A percentile compares a stretch with the other conserved stretches of the same genome.
Evolutionary conservation across 2,329 filamentous ascomycete species (phyloP).

Genomic region (Lachnellula suecica): DNA sequence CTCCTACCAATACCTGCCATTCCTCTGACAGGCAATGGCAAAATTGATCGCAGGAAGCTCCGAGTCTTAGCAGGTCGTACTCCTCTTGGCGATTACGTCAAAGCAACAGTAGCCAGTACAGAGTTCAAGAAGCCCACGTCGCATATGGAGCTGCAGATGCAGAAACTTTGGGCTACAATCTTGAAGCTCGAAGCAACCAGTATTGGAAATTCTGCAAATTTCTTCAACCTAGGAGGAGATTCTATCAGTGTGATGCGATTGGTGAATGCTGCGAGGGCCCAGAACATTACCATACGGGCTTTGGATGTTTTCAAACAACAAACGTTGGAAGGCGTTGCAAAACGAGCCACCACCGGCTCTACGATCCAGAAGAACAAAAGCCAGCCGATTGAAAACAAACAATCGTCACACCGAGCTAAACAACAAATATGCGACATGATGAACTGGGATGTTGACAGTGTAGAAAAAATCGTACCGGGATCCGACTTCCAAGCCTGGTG

Average conservation of each 20-base stretch:
- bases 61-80: slow-evolving; percentile 7
- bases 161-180: slow-evolving; percentile 40
- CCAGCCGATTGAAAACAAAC: background rate
- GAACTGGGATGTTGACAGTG: background rate
- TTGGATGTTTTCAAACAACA: slow-evolving; percentile 13
- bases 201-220: slow-evolving; percentile 28
- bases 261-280: slow-evolving; percentile 30
- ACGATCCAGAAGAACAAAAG: background rate
- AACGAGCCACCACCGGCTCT: background rate
- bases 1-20: background rate
- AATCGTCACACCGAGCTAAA: no score
- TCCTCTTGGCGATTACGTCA: slow-evolving; percentile 33
- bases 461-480: slow-evolving; percentile 14
- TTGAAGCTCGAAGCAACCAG: slow-evolving; percentile 34
- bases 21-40: background rate
- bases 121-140: background rate
- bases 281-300: slow-evolving; percentile 9
- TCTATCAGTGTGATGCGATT: slow-evolving; percentile 44
- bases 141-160: slow-evolving; percentile 24
- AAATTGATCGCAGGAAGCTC: background rate
- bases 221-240: slow-evolving; percentile 43
- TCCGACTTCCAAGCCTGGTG: slow-evolving; percentile 15
- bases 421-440: background rate
- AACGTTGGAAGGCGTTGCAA: slow-evolving; percentile 9
- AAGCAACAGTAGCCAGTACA: slow-evolving; percentile 27